A percentile compares a stretch with the other conserved stretches of the same genome.
Conservation (phyloP, 2,329 filamentous ascomycete genomes). For the Xylariaceae sp. region DNA sequence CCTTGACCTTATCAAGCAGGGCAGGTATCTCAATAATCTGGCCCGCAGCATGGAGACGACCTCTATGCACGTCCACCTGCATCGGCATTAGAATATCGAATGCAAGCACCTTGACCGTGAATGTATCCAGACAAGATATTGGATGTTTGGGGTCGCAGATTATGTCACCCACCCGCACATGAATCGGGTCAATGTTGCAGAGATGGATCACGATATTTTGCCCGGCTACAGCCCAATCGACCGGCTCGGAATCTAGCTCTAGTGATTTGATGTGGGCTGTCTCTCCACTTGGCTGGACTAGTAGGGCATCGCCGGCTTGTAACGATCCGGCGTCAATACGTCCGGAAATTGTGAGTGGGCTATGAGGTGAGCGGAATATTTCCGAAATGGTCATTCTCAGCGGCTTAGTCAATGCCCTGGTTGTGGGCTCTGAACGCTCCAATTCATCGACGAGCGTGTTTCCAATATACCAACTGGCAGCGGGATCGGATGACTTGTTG, state of each 20-base stretch:
- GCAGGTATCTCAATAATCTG: constrained; percentile 68
- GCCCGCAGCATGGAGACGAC: constrained; percentile 73
- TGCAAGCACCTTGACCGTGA: constrained; percentile 79
- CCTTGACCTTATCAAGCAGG: constrained; percentile 73
- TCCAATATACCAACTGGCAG: constrained; percentile 74
- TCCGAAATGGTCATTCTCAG: constrained; percentile 84
- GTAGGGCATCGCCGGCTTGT: constrained; percentile 75
- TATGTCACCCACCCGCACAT: constrained; percentile 80
- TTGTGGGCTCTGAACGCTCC: constrained; percentile 72
- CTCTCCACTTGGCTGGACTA: constrained; percentile 78
- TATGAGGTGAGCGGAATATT: constrained; percentile 76
- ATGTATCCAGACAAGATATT: constrained; percentile 65
- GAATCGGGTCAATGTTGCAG: constrained; percentile 75
- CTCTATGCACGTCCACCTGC: constrained; percentile 82
- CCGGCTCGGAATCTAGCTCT: constrained; percentile 66
- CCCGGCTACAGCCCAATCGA: constrained; percentile 88
- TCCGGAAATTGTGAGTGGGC: constrained; percentile 79
- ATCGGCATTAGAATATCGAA: constrained; percentile 89
- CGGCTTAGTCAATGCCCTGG: constrained; percentile 69
- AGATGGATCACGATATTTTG: constrained; percentile 85
- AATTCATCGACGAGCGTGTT: constrained; percentile 77
- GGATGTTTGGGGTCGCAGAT: constrained; percentile 68
- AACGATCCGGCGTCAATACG: constrained; percentile 79
- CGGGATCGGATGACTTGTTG: constrained; percentile 49
- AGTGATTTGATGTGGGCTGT: constrained; percentile 77